A percentile compares a stretch with the other conserved stretches of the same genome.
Conservation (phyloP, 2,329 filamentous ascomycete species). For the Didymella lethalis region DNA sequence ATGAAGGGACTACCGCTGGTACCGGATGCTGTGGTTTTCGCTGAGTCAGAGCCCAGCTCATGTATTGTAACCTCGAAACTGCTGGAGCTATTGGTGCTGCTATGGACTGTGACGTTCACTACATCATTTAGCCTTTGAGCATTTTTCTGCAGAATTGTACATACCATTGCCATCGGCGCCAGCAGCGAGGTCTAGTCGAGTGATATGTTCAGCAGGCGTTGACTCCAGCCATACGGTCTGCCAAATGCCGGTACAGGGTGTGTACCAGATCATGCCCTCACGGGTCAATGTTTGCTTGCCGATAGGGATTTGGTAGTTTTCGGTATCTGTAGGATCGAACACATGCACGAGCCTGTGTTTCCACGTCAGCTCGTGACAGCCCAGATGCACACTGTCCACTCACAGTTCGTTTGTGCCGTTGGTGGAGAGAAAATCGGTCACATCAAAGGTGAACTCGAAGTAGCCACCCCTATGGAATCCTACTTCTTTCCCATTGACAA, state of each 20-base stretch:
- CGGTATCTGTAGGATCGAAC: conserved; percentile 70
- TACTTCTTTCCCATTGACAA: conserved; percentile 63
- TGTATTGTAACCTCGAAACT: conserved; percentile 52
- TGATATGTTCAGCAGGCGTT: conserved; percentile 66
- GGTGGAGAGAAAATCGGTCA: conserved; percentile 56
- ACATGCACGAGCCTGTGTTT: conserved; percentile 66
- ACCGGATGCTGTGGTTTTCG: conserved; percentile 57
- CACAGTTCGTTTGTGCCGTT: conserved; percentile 64
- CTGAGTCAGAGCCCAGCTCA: conserved; percentile 45
- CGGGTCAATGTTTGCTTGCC: conserved; percentile 69
- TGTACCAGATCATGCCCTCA: conserved; percentile 71
- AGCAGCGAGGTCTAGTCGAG: conserved; percentile 66
- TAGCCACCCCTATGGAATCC: conserved; percentile 68
- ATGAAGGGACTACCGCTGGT: conserved; percentile 61
- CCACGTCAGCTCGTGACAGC: not conserved
- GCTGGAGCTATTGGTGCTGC: conserved; percentile 47
- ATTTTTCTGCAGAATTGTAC: not conserved
- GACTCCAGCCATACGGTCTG: conserved; percentile 75
- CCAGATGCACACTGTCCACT: conserved; percentile 21
- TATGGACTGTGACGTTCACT: conserved; percentile 67
- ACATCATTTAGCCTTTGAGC: conserved; percentile 21
- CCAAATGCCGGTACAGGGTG: conserved; percentile 77
- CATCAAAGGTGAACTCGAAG: conserved; percentile 67
- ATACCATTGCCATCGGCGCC: conserved; percentile 46
- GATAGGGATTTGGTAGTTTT: conserved; percentile 65